phyloP scores from a whole-genome alignment of 371 early-diverging fungal species.

The Lichtheimia hyalospora region DNA sequence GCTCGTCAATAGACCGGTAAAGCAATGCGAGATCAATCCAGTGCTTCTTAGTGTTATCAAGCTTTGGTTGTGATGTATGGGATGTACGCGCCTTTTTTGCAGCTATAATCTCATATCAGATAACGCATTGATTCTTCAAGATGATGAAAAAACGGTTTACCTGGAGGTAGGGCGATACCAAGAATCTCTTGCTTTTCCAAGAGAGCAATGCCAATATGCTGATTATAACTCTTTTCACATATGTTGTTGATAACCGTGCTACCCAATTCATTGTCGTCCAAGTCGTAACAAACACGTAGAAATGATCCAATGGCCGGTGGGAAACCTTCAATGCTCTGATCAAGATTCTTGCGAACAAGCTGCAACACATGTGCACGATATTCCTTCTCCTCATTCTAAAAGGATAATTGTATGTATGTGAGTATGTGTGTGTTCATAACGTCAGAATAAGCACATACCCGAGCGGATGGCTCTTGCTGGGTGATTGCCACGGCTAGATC shows the following conservation, averaged over 20 bases:
- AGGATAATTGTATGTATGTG: too few species aligned
- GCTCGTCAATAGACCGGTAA: conserved; percentile 62
- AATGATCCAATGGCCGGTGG: conserved; percentile 59
- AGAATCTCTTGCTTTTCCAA: conserved; percentile 38
- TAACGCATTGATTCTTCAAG: background rate
- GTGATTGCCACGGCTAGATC: conserved; percentile 45
- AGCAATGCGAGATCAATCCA: conserved; percentile 66
- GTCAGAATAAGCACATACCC: too few species aligned
- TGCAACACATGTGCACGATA: background rate
- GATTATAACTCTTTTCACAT: conserved; percentile 50
- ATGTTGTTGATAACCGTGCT: conserved; percentile 36
- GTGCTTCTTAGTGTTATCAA: conserved; percentile 13
- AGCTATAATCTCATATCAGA: background rate
- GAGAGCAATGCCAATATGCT: conserved; percentile 60
- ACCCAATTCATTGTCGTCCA: conserved; percentile 29
- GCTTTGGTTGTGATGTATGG: background rate
- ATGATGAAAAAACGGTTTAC: background rate
- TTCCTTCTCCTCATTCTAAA: background rate
- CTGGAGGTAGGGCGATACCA: background rate
- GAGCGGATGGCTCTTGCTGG: conserved; percentile 16
- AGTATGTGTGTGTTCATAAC: too few species aligned
- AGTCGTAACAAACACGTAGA: conserved; percentile 53
- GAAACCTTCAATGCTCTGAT: conserved; percentile 30
- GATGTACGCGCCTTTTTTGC: conserved; percentile 8
- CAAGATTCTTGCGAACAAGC: conserved; percentile 27